Evolutionary conservation across 140 eudicot species (phyloP), one percentile per base, ranked within the genome.

Genomic region (Anethum foeniculum): DNA sequence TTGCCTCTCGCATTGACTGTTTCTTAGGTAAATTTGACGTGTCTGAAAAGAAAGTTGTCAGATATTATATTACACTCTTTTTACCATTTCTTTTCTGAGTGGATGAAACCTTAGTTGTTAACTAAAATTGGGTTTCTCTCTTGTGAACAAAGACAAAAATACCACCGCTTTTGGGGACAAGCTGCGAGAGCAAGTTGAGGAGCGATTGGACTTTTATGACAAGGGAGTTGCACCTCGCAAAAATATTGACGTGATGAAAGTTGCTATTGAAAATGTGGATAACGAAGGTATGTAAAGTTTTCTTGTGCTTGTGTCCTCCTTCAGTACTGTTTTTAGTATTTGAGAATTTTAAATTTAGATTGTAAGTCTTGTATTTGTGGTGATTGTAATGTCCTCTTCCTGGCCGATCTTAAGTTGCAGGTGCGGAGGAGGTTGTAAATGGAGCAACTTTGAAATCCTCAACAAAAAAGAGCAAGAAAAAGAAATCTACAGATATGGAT

Each of bases 221-320:
- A 94, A 92, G 85, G 99, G 99, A 38, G 95, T 94, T 86, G 99
- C 99, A 30, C 99, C 99, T 19, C 89, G 96, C 28, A 94, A 94
- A 84, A 94, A 94, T 85, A 89, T 94, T 51, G 99, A 92, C 28
- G 90, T 94, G 68, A 94, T 94, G 99, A 94, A 92, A 80, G 81
- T 88, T 68, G 99, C 94, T 4, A 81, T 94, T 49, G 97, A 84
- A 49, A 71, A 80, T 73, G 91, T 75, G 46, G 90, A 84, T 18
- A 85, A 75, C 6, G 80, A 90, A 86, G 98, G 98, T 94, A 88
- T 34, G 64, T 7, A 3, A 28, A 21, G 58, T 32, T 30, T 14
- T 32, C n/a, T 21, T 32, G 41, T 28, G 74, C 43, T 28, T 5
- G 15, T 28, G 43, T 13, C 23, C 15, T 28, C 43, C n/a, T n/a